Evolutionary conservation across 768 basidiomycete species (phyloP).

Genomic region (Xerocomellus chrysenteron): DNA sequence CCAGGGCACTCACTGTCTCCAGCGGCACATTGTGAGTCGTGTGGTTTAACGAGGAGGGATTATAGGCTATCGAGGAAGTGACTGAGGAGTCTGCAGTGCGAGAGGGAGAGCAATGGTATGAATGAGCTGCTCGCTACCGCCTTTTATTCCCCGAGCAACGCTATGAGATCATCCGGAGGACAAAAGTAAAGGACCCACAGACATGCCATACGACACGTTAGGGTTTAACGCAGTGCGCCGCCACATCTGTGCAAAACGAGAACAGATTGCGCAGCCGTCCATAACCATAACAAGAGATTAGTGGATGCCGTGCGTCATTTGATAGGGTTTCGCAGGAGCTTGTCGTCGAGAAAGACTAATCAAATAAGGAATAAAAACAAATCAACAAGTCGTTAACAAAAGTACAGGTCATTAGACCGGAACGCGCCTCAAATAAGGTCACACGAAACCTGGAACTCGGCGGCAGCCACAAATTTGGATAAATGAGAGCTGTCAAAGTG

Average conservation of each 20-base stretch:
- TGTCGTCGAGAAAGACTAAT: constrained; percentile 40
- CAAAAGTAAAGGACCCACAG: constrained; percentile 20
- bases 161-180: constrained; percentile 27
- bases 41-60: background rate
- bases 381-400: constrained; percentile 11
- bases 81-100: background rate
- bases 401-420: constrained; percentile 19
- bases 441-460: constrained; percentile 22
- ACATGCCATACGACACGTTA: constrained; percentile 19
- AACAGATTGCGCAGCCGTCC: constrained; percentile 28
- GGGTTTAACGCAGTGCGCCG: constrained; percentile 22
- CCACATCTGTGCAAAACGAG: constrained; percentile 26
- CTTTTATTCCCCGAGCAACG: constrained; percentile 28
- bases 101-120: constrained; percentile 6
- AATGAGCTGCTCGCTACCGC: constrained; percentile 10
- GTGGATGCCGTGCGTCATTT: constrained; percentile 33
- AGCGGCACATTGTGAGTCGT: constrained; percentile 46
- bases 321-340: constrained; percentile 36
- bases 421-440: constrained; percentile 19
- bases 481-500: constrained; percentile 30
- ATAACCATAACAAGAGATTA: constrained; percentile 21
- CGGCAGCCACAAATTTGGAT: constrained; percentile 28
- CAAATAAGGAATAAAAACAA: constrained; percentile 26
- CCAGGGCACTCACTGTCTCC: constrained; percentile 47
- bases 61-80: constrained; percentile 5